Conservation (phyloP, 768 basidiomycete genomes). For the Mycena metata region DNA sequence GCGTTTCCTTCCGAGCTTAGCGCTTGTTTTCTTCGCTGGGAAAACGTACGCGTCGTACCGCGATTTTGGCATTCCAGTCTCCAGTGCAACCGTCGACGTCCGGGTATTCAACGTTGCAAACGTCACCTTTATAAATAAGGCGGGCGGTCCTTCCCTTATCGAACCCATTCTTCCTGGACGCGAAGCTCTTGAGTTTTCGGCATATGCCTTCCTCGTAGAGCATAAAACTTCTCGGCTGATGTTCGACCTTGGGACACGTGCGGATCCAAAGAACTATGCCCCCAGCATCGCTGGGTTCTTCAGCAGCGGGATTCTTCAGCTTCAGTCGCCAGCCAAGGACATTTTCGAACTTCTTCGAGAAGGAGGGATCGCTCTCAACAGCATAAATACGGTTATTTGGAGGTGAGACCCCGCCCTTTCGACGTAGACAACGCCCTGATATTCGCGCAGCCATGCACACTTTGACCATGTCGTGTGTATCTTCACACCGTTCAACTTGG, state of each 20-base stretch:
- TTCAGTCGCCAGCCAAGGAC: not conserved
- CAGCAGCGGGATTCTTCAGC: not conserved
- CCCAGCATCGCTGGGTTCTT: not conserved
- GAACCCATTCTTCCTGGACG: constrained; percentile 5
- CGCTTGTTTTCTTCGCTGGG: not conserved
- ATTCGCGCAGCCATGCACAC: not conserved
- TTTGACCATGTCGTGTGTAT: constrained; percentile 7
- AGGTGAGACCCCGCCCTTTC: constrained; percentile 5
- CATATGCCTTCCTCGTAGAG: constrained; percentile 28
- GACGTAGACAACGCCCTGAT: not conserved
- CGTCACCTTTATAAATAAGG: not conserved
- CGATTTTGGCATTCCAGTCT: constrained; percentile 23
- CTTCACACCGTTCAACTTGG: not conserved
- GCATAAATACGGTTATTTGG: constrained; percentile 25
- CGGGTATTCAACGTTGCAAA: constrained; percentile 24
- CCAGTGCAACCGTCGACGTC: constrained; percentile 26
- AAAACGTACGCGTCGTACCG: not conserved
- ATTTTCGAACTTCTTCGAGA: constrained; percentile 10
- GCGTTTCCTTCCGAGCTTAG: constrained; percentile 11
- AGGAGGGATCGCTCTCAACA: constrained; percentile 16
- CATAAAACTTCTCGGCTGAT: constrained; percentile 17
- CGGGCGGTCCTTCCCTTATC: not conserved
- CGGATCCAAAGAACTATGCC: constrained; percentile 11
- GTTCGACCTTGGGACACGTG: constrained; percentile 31
- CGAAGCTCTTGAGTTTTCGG: not conserved